Percentiles rank a stretch among this genome's conserved stretches.
Conservation (phyloP, 2,329 filamentous ascomycete genomes). For the Juglanconis juglandina region DNA sequence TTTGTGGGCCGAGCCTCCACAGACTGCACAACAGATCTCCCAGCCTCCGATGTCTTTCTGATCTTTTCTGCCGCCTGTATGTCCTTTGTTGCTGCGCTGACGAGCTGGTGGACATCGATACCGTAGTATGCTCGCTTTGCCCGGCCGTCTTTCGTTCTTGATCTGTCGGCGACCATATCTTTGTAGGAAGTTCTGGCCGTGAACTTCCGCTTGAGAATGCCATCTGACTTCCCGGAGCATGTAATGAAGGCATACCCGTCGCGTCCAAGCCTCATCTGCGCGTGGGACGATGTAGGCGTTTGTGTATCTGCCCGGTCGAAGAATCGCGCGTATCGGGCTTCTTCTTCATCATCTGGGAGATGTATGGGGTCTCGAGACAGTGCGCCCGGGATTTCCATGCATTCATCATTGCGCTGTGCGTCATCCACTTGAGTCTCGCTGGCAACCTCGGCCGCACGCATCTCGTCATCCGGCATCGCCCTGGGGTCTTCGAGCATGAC, state of each 20-base stretch:
- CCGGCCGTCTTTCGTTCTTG: constrained; percentile 62
- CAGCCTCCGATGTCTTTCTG: constrained; percentile 25
- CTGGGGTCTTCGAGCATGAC: constrained; percentile 36
- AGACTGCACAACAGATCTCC: constrained; percentile 35
- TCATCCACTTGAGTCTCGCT: neutral
- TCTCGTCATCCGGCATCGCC: constrained; percentile 20
- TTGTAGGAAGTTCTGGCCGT: constrained; percentile 55
- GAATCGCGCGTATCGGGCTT: constrained; percentile 20
- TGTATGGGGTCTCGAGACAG: neutral
- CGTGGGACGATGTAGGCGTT: constrained; percentile 14
- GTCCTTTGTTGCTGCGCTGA: constrained; percentile 68
- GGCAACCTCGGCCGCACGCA: constrained; percentile 2
- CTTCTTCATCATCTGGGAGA: constrained; percentile 6
- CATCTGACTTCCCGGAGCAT: constrained; percentile 54
- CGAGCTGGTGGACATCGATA: constrained; percentile 80
- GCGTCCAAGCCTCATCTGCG: constrained; percentile 19
- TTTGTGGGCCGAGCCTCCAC: constrained; percentile 34
- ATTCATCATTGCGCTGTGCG: neutral
- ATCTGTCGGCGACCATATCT: constrained; percentile 64
- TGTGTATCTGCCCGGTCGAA: constrained; percentile 21
- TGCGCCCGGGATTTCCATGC: neutral
- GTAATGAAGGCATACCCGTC: constrained; percentile 44
- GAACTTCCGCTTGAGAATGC: constrained; percentile 53
- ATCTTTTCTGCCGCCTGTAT: constrained; percentile 34
- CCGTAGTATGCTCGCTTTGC: constrained; percentile 82